Conservation (phyloP, 2,329 filamentous ascomycete genomes). For the Helotiales sp. region DNA sequence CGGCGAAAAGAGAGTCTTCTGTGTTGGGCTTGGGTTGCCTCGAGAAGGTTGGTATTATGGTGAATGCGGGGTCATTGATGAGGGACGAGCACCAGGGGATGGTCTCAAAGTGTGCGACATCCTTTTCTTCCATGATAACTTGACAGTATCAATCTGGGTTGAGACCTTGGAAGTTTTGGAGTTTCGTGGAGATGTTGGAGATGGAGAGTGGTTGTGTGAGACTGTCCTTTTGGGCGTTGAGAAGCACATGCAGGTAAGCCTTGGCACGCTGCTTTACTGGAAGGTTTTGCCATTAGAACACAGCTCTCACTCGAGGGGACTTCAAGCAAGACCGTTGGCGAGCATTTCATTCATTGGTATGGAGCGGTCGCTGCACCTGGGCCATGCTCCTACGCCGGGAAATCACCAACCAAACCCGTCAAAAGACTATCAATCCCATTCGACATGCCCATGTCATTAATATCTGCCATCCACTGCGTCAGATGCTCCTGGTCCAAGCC, state of each 20-base stretch:
- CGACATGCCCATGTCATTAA: background rate
- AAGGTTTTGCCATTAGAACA: too few relatives aligned
- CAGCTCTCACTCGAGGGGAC: too few relatives aligned
- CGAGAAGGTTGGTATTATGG: conserved; percentile 40
- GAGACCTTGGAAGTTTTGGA: background rate
- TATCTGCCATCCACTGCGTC: background rate
- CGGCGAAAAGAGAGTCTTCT: conserved; percentile 54
- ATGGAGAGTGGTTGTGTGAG: too few relatives aligned
- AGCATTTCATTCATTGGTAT: too few relatives aligned
- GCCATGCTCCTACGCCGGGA: too few relatives aligned
- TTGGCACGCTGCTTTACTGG: too few relatives aligned
- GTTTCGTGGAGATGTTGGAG: background rate
- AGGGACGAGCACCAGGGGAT: conserved; percentile 51
- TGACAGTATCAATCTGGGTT: background rate
- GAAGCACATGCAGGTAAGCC: too few relatives aligned
- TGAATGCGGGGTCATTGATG: conserved; percentile 42
- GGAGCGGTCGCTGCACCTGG: too few relatives aligned
- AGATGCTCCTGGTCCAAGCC: background rate
- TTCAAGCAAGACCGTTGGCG: too few relatives aligned
- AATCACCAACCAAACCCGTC: background rate
- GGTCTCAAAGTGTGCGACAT: conserved; percentile 35
- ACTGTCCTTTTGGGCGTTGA: too few relatives aligned
- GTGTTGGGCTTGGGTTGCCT: conserved; percentile 39
- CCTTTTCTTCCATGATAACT: conserved; percentile 13
- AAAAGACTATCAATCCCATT: background rate